These are phyloP conservation scores for Incumbomyces delicatus DNA, from an alignment of 2,329 filamentous ascomycete genomes.

Conservation along the genomic window DNA sequence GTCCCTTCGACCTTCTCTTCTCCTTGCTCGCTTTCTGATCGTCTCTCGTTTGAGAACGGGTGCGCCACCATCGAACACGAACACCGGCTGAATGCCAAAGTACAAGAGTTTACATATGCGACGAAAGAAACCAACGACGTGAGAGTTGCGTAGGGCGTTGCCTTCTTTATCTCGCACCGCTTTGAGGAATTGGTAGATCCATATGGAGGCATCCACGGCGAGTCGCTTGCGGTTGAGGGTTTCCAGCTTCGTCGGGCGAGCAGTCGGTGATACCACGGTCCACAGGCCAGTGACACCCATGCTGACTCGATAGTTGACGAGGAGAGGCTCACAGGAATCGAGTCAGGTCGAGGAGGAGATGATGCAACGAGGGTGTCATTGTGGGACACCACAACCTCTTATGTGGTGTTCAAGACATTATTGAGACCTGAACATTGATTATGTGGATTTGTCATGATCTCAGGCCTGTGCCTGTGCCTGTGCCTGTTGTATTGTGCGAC, in stretches of 20 bases:
- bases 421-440: too few species aligned
- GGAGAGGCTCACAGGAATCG: too few species aligned
- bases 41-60: conserved; percentile 86
- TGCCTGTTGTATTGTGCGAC: too few species aligned
- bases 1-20: conserved; percentile 79
- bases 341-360: too few species aligned
- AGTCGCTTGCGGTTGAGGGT: conserved; percentile 93
- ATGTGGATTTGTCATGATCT: too few species aligned
- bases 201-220: conserved; percentile 95
- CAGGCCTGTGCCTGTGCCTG: too few species aligned
- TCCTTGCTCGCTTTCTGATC: conserved; percentile 64
- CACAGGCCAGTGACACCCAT: conserved; percentile 99
- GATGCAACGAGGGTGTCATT: too few species aligned
- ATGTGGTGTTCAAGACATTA: too few species aligned
- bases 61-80: conserved; percentile 95
- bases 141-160: conserved; percentile 88
- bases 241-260: conserved; percentile 89
- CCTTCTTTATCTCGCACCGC: conserved; percentile 97
- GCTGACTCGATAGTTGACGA: neutral
- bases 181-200: conserved; percentile 99
- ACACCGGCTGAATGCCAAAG: conserved; percentile 91
- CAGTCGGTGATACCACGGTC: conserved; percentile 91
- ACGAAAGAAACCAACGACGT: conserved; percentile 95
- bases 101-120: conserved; percentile 96
- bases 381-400: too few species aligned